Evolutionary conservation across 345 rosid species (phyloP), one percentile per base, ranked within the genome.

Genomic region (Heritiera littoralis): DNA sequence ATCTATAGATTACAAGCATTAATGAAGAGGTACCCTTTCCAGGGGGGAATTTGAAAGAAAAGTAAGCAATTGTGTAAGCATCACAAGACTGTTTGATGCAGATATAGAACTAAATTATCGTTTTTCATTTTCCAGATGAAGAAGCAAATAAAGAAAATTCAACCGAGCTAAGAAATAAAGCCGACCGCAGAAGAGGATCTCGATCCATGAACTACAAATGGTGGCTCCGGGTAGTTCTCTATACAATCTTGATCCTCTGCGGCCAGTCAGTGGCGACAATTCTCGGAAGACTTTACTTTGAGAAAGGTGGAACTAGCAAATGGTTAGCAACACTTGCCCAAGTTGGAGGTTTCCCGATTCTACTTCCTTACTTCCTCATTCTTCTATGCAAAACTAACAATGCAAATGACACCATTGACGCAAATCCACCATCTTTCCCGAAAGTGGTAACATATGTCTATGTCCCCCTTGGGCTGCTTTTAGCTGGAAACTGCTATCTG

Each of bases 241-340:
- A 79, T n/a, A 67, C 86, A 18, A 17, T 83, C 60, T 81, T 80
- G 17, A 83, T 86, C 43, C 86, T 91, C 66, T 13, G 80, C 0
- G 86, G 89, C 78, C 88, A 88, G 63, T 38, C 92, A 14, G 60
- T 78, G 4, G 85, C 89, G 0, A 56, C 79, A 2, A 54, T 89
- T 48, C 69, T 91, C 4, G 88, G 83, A 2, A 86, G 89, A 65
- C 81, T 86, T 1, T 91, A 89, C 82, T 88, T 52, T 49, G 81
- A 81, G 32, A 78, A 84, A 46, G 89, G 93, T 23, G 90, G 92
- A 4, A 84, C 73, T 8, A 86, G 89, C 82, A 83, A 79, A 75
- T 89, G 90, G 89, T 59, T 91, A 76, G 86, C 77, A 78, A 75
- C 92, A 13, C 82, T 87, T 0, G 78, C 83, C 3, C 93, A 88